These are phyloP conservation scores for Seiridium unicorne DNA, from an alignment of 2,329 filamentous ascomycete species.

Conservation along the genomic window DNA sequence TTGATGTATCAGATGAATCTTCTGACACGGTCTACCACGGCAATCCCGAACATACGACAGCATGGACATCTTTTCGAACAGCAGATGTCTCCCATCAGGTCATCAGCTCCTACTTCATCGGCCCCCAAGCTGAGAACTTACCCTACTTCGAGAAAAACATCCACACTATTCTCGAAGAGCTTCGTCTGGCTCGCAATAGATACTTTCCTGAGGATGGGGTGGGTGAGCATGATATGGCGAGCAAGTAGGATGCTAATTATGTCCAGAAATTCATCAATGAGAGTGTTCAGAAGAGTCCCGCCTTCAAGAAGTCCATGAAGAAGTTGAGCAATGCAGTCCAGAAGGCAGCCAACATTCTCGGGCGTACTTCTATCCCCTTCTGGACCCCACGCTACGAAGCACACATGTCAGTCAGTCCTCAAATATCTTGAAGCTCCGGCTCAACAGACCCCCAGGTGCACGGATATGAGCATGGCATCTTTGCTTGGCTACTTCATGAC, in stretches of 20 bases:
- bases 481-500: slow-evolving; percentile 46
- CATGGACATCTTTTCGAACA: slow-evolving; percentile 4
- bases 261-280: slow-evolving; percentile 33
- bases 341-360: slow-evolving; percentile 34
- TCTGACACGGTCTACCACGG: not conserved
- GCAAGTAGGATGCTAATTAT: not conserved
- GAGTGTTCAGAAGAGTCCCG: slow-evolving; percentile 28
- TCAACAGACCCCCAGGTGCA: slow-evolving; percentile 20
- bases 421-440: not conserved
- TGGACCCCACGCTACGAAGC: slow-evolving; percentile 45
- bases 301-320: slow-evolving; percentile 30
- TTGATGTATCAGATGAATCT: not conserved
- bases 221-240: not conserved
- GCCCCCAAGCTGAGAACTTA: slow-evolving; percentile 40
- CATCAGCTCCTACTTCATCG: slow-evolving; percentile 41
- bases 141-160: slow-evolving; percentile 36
- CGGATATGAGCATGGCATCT: slow-evolving; percentile 39
- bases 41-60: slow-evolving; percentile 1
- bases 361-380: slow-evolving; percentile 42
- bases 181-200: slow-evolving; percentile 28
- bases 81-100: slow-evolving; percentile 25
- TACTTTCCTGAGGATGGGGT: slow-evolving; percentile 37
- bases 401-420: slow-evolving; percentile 37
- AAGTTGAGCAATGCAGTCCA: slow-evolving; percentile 33
- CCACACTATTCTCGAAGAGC: slow-evolving; percentile 34